Evolutionary conservation across 495 filamentous ascomycete genomes (phyloP).

Genomic region (Penicillium pancosmium): DNA sequence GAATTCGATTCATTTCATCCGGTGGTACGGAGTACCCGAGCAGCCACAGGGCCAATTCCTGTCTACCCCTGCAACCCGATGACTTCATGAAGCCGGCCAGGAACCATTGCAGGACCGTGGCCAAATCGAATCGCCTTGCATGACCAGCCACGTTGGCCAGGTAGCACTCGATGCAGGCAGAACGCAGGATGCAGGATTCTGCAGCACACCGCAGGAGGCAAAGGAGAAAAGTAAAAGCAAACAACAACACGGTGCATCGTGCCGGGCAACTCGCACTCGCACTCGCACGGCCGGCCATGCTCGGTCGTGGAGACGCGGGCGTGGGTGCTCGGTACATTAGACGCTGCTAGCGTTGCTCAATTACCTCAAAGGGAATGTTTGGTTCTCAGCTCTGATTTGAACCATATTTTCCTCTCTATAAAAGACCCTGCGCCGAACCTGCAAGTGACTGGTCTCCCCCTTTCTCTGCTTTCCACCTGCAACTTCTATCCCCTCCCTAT

Average conservation of each 20-base stretch:
- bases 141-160: constrained; percentile 26
- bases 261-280: constrained; percentile 5
- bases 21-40: background rate
- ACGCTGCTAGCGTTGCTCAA: constrained; percentile 8
- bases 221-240: background rate
- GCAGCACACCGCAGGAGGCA: constrained; percentile 5
- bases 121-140: background rate
- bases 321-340: constrained; percentile 2
- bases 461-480: constrained; percentile 4
- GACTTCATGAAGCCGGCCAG: constrained; percentile 12
- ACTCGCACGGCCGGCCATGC: constrained; percentile 5
- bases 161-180: constrained; percentile 15
- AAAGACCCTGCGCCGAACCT: constrained; percentile 10
- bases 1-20: background rate
- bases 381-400: constrained; percentile 12
- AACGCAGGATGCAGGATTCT: background rate
- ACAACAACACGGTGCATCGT: constrained; percentile 4
- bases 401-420: constrained; percentile 15
- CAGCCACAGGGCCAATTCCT: background rate
- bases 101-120: constrained; percentile 19
- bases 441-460: constrained; percentile 1
- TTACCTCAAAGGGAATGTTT: constrained; percentile 18
- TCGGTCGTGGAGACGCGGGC: constrained; percentile 8
- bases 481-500: background rate
- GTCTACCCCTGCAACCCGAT: constrained; percentile 12